Evolutionary conservation across 2,329 filamentous ascomycete genomes (phyloP).

Genomic region (Trichoderma afroharzianum): DNA sequence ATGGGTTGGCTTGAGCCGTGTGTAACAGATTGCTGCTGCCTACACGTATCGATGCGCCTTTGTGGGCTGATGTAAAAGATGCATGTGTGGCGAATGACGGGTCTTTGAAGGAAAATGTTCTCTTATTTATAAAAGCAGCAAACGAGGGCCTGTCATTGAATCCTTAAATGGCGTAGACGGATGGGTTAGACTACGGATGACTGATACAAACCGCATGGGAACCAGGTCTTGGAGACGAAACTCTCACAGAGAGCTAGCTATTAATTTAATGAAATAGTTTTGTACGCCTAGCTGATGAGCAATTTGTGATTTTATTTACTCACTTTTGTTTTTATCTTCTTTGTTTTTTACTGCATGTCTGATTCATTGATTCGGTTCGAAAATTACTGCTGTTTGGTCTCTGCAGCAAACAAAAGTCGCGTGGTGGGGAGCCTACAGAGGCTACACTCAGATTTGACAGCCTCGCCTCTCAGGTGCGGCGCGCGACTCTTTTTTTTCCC

Average conservation of each 20-base stretch:
- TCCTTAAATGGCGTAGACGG: slow-evolving; percentile 11
- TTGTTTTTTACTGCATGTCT: background rate
- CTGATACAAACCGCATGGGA: slow-evolving; percentile 13
- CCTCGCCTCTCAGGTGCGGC: slow-evolving; percentile 7
- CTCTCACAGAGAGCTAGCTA: slow-evolving; percentile 10
- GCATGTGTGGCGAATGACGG: slow-evolving; percentile 5
- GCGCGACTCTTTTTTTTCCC: slow-evolving; percentile 8
- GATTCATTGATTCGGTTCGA: background rate
- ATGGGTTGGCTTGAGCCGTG: background rate
- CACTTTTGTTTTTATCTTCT: background rate
- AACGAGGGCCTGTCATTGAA: slow-evolving; percentile 3
- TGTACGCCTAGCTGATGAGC: background rate
- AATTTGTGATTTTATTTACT: background rate
- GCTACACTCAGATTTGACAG: slow-evolving; percentile 9
- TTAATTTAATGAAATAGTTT: slow-evolving; percentile 16
- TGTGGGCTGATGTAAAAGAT: background rate
- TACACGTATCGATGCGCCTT: background rate
- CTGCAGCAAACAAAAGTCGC: background rate
- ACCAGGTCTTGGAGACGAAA: slow-evolving; percentile 11
- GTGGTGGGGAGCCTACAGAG: slow-evolving; percentile 10
- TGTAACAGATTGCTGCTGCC: background rate
- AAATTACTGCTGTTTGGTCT: background rate
- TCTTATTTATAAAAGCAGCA: background rate
- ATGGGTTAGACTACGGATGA: slow-evolving; percentile 18
- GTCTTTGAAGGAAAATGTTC: background rate